These are phyloP conservation scores for maize (Zea mays) DNA, from an alignment of 176 grass and related monocot species.

Conservation along the genomic window Zm-B73-REFERENCE-NAM-5.0 NC_050099.1:20277001-20277500, in stretches of 20 bases:
- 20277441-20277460: not conserved
- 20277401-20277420: not conserved
- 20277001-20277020: conserved; percentile 96
- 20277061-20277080: conserved; percentile 90
- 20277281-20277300: conserved; percentile 99
- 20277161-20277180: conserved; percentile 31
- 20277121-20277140: conserved; percentile 99
- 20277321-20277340: conserved; percentile 97
- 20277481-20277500: not conserved
- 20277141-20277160: conserved; percentile 99
- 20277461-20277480: conserved; percentile 19
- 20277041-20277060: conserved; percentile 97
- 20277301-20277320: conserved; percentile 97
- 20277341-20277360: conserved; percentile 95
- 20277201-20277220: conserved; percentile 12
- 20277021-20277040: conserved; percentile 98
- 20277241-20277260: conserved; percentile 99
- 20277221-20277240: conserved; percentile 52
- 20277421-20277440: not conserved
- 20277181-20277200: conserved; percentile 9
- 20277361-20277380: conserved; percentile 94
- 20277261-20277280: conserved; percentile 96
- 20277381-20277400: conserved; percentile 13
- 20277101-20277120: conserved; percentile 97
- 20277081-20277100: conserved; percentile 98